These are phyloP conservation scores for Metschnikowia dekortorum DNA, from an alignment of 805 yeast species.

Conservation along the genomic window DNA sequence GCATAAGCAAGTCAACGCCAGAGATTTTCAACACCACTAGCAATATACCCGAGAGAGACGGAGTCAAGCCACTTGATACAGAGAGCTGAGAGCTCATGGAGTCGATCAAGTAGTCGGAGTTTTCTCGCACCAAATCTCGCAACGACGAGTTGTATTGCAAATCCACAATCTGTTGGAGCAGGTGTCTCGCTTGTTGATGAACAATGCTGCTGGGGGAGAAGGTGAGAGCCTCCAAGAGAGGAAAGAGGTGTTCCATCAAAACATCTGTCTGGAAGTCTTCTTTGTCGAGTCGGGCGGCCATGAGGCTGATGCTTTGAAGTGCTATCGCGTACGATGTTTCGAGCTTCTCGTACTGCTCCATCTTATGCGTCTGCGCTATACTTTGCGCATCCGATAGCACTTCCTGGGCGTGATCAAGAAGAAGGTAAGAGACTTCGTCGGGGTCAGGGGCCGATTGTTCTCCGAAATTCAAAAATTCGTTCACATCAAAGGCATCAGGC, in stretches of 20 bases:
- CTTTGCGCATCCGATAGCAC: slow-evolving; percentile 30
- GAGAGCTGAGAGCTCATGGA: slow-evolving; percentile 67
- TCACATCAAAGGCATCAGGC: slow-evolving; percentile 6
- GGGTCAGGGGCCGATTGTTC: background rate
- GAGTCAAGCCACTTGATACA: slow-evolving; percentile 61
- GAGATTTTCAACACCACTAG: slow-evolving; percentile 66
- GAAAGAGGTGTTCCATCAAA: slow-evolving; percentile 66
- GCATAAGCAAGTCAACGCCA: slow-evolving; percentile 56
- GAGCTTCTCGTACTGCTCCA: background rate
- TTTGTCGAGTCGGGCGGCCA: slow-evolving; percentile 21
- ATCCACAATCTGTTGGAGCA: slow-evolving; percentile 43
- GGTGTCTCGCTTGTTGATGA: slow-evolving; percentile 51
- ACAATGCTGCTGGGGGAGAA: slow-evolving; percentile 41
- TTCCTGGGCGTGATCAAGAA: slow-evolving; percentile 37
- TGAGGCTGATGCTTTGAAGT: slow-evolving; percentile 39
- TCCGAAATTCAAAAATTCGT: slow-evolving; percentile 16
- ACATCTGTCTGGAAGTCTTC: slow-evolving; percentile 43
- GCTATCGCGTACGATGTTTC: slow-evolving; percentile 37
- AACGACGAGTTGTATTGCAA: slow-evolving; percentile 55
- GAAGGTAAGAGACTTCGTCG: slow-evolving; percentile 27
- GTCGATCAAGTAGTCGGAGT: slow-evolving; percentile 79
- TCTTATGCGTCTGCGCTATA: background rate
- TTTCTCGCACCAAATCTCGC: slow-evolving; percentile 51
- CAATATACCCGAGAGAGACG: slow-evolving; percentile 67
- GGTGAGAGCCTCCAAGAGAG: slow-evolving; percentile 70